A percentile compares a stretch with the other conserved stretches of the same genome.
These are phyloP conservation scores for Dioscorea alata DNA, from an alignment of 106 monocot genomes.

Conservation along the genomic window DNA sequence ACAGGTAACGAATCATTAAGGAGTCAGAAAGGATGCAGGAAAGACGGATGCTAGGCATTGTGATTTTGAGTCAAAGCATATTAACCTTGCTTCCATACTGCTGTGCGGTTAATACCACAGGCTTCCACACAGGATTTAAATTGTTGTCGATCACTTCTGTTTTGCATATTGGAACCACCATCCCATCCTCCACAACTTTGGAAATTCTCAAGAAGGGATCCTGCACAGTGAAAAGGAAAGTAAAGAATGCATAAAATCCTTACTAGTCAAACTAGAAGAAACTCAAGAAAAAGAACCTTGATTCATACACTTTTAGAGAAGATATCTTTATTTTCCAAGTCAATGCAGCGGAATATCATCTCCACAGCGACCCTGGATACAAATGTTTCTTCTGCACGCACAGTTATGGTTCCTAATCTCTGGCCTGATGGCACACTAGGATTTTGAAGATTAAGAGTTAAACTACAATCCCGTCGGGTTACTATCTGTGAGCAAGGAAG, in stretches of 20 bases:
- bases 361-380: constrained; percentile 44
- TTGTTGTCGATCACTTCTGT: constrained; percentile 62
- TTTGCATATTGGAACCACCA: constrained; percentile 54
- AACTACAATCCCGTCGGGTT: constrained; percentile 31
- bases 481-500: constrained; percentile 46
- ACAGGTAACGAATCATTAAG: not conserved
- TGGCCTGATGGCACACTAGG: not conserved
- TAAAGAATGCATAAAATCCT: not conserved
- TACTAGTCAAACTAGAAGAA: not conserved
- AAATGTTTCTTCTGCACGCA: constrained; percentile 66
- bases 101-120: constrained; percentile 37
- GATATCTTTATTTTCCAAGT: constrained; percentile 55
- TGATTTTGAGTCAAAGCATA: not conserved
- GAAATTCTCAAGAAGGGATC: constrained; percentile 77
- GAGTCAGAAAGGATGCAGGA: too few relatives aligned
- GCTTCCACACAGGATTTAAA: constrained; percentile 68
- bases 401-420: constrained; percentile 38
- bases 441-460: constrained; percentile 42
- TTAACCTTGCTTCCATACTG: constrained; percentile 70
- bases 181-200: constrained; percentile 42
- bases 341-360: constrained; percentile 43
- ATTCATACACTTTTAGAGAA: constrained; percentile 73
- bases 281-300: not conserved
- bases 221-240: constrained; percentile 24
- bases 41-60: too few relatives aligned